These are phyloP conservation scores for Hemerocallis citrina DNA, from an alignment of 106 monocot genomes.

Conservation along the genomic window DNA sequence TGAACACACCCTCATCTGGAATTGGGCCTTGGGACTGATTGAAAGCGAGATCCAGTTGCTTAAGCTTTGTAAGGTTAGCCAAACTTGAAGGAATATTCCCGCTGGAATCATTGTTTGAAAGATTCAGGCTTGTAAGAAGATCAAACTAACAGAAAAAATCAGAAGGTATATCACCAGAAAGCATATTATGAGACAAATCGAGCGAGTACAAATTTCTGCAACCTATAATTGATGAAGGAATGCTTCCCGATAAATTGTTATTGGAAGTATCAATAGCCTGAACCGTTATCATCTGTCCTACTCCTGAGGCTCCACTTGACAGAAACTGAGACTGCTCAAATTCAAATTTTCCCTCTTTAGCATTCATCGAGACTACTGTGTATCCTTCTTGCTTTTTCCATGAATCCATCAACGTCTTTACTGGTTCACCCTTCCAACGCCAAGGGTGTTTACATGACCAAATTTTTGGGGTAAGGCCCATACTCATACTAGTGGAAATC, in stretches of 20 bases:
- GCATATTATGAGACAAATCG: constrained; percentile 55
- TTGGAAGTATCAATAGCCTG: constrained; percentile 78
- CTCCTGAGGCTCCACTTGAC: too few species aligned
- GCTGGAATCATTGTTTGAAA: constrained; percentile 48
- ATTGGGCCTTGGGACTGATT: constrained; percentile 59
- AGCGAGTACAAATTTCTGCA: constrained; percentile 59
- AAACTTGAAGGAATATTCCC: constrained; percentile 50
- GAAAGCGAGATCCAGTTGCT: constrained; percentile 66
- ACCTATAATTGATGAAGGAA: constrained; percentile 44
- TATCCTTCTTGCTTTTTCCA: too few species aligned
- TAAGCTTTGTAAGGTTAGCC: constrained; percentile 38
- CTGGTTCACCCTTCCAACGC: too few species aligned
- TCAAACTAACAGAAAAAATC: constrained; percentile 36
- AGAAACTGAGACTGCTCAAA: too few species aligned
- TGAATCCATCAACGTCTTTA: too few species aligned
- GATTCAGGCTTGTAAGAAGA: constrained; percentile 44
- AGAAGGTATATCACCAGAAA: constrained; percentile 40
- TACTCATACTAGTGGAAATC: too few species aligned
- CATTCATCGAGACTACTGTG: too few species aligned
- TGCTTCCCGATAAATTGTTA: constrained; percentile 55
- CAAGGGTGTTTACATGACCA: too few species aligned
- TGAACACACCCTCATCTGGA: constrained; percentile 52
- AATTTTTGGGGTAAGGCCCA: too few species aligned
- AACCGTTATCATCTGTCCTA: too few species aligned
- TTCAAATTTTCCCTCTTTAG: too few species aligned